Conservation (phyloP, 2,329 filamentous ascomycete species). For the Alternaria sp. region DNA sequence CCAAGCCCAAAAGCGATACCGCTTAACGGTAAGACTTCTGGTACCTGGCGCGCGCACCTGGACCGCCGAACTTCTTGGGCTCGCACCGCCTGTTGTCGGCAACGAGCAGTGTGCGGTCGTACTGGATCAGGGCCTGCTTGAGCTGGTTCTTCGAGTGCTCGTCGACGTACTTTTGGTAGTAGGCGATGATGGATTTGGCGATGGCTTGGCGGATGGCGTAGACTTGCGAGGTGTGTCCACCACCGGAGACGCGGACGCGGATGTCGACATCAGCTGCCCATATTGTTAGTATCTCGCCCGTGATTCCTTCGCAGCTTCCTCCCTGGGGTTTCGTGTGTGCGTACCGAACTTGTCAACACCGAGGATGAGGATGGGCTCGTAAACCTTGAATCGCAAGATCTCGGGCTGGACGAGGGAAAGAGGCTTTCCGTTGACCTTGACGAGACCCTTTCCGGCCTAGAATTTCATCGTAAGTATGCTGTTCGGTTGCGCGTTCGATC, state of each 20-base stretch:
- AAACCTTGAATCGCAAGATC: conserved; percentile 99
- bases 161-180: conserved; percentile 99
- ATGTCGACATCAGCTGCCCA: conserved; percentile 82
- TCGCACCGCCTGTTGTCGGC: conserved; percentile 99
- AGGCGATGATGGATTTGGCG: conserved; percentile 93
- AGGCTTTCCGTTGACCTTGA: conserved; percentile 99
- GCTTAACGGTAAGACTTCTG: conserved; percentile 99
- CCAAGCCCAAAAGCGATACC: conserved; percentile 14
- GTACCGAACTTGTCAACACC: conserved; percentile 92
- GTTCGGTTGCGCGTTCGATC: conserved; percentile 29
- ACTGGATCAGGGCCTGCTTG: conserved; percentile 95
- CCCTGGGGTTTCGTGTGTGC: conserved; percentile 26
- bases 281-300: conserved; percentile 15
- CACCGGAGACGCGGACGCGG: conserved; percentile 92
- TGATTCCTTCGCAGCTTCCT: conserved; percentile 19
- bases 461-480: conserved; percentile 35
- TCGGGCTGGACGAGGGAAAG: conserved; percentile 93
- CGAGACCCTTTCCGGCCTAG: conserved; percentile 81
- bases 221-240: conserved; percentile 97
- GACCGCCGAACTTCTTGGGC: conserved; percentile 98
- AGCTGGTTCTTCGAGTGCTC: conserved; percentile 99
- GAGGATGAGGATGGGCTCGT: conserved; percentile 97
- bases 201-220: conserved; percentile 99
- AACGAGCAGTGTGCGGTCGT: conserved; percentile 96
- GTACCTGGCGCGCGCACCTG: conserved; percentile 93